Evolutionary conservation across 2,329 filamentous ascomycete species (phyloP), one percentile per base, ranked within the genome.

Genomic region (Fusarium sp.): DNA sequence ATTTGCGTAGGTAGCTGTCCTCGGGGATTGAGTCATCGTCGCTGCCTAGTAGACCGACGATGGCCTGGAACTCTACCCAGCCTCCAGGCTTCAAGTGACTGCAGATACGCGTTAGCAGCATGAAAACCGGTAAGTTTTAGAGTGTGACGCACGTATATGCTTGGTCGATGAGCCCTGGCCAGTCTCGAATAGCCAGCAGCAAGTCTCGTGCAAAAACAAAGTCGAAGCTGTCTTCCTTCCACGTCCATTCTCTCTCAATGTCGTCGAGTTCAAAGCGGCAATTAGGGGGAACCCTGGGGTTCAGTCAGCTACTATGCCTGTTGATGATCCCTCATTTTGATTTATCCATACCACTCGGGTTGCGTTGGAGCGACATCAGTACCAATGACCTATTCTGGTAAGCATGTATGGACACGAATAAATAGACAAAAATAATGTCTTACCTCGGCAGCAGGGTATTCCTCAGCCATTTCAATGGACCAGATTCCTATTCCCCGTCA

Each of bases 401-500:
- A 70, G 57, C 20, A 45, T 40, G 11, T 12, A 43, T 58, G 3
- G 11, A 56, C n/a, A 2, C 12, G 12, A 14, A 35, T n/a, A 20
- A 10, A 30, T 14, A 12, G 6, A 12, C 10, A 32, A 6, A 52
- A 20, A 12, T 30, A 5, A 30, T 25, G 15, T 43, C 71, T 63
- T 54, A 71, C 71, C 22, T 76, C 70, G 5, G 74, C 74, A 11
- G 58, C 71, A 7, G 74, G 52, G 3, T 66, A 70, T 9, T 75
- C 66, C 32, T 14, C 88, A 82, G 43, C 87, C 87, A 80, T 73
- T 35, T 82, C 80, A 11, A 81, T 81, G 2, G 77, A 76, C 80
- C 80, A 82, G 56, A 81, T 80, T 17, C 80, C 76, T 79, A 11
- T n/a, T 9, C 11, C 12, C 25, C 12, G 30, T 68, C 38, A 72